Conservation (phyloP, 2,329 filamentous ascomycete species). For the Neodidymelliopsis sp. region DNA sequence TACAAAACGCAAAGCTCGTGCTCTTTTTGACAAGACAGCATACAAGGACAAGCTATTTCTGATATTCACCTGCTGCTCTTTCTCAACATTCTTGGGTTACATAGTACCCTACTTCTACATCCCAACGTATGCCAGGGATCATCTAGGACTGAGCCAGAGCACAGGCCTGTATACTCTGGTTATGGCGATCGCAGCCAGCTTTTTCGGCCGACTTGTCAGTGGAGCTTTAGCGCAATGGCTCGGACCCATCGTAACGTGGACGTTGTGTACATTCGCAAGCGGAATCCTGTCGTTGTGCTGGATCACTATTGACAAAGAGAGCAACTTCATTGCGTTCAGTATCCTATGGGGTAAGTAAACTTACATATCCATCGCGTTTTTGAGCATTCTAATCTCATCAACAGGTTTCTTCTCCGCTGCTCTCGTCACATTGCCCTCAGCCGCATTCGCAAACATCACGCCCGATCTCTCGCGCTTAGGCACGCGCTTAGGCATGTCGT, state of each 20-base stretch:
- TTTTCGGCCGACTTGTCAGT: constrained; percentile 42
- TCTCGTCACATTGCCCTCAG: constrained; percentile 48
- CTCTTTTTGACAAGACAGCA: constrained; percentile 44
- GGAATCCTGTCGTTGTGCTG: constrained; percentile 41
- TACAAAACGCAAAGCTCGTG: constrained; percentile 39
- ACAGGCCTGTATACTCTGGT: constrained; percentile 44
- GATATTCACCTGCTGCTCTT: constrained; percentile 45
- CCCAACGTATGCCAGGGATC: constrained; percentile 43
- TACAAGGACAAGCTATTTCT: constrained; percentile 45
- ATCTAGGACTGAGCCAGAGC: constrained; percentile 39
- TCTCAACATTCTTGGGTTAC: constrained; percentile 47
- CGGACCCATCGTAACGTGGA: constrained; percentile 46
- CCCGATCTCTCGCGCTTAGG: constrained; percentile 46
- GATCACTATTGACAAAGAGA: constrained; percentile 42
- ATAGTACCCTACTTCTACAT: constrained; percentile 51
- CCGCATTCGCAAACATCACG: constrained; percentile 48
- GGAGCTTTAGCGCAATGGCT: constrained; percentile 44
- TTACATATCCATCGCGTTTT: no score
- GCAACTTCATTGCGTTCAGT: constrained; percentile 43
- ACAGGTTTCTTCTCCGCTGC: constrained; percentile 48
- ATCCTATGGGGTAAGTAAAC: constrained; percentile 45
- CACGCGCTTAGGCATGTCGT: constrained; percentile 48
- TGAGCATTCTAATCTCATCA: no score
- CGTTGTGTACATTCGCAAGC: constrained; percentile 36
- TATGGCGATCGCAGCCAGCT: constrained; percentile 43